Evolutionary conservation across 768 basidiomycete genomes (phyloP), one percentile per base, ranked within the genome.

Genomic region (Calocybe gangraenosa): DNA sequence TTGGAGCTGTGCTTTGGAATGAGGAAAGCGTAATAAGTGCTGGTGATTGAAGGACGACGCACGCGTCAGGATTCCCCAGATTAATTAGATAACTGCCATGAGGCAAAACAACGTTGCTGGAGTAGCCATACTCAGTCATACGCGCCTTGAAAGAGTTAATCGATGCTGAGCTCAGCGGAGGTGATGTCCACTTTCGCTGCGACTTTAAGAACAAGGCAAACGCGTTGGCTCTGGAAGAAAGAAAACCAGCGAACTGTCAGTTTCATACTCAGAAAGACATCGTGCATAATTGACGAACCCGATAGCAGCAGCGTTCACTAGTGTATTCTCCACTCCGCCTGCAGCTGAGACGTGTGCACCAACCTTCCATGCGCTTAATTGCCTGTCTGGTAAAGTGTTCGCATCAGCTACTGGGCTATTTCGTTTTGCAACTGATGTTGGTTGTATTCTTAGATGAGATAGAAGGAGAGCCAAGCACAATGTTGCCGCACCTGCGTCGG

Each of bases 1-100:
- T 86, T 89, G 17, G 69, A 68, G 7, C 84, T 87, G 36, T 3
- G 10, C 18, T 1, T 8, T 18, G 31, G 5, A 19, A 45, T 36
- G 34, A 31, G 10, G 35, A 28, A 42, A 13, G 17, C 22, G 33
- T 18, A 18, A 23, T 20, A 13, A 43, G 36, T 18, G 34, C 34
- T 4, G 25, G 28, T 7, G 22, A 33, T 20, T 25, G 23, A 31
- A 34, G 36, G 15, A 33, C n/a, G 21, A 64, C 86, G 44, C 40
- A 89, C 87, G 52, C 51, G 47, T 91, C 85, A 0, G 85, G 83
- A 60, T 92, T 92, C 33, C 82, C 91, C 1, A 92, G 73, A 57
- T 93, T 93, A 39, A 92, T 76, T 21, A 93, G 74, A 59, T 92
- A 93, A 52, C 81, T 90, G 21, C 88, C 90, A 52, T 93, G 92